Percentiles rank a stretch among this genome's conserved stretches.
Conservation (phyloP, 495 filamentous ascomycete species). For the Hypomontagnella monticulosa region DNA sequence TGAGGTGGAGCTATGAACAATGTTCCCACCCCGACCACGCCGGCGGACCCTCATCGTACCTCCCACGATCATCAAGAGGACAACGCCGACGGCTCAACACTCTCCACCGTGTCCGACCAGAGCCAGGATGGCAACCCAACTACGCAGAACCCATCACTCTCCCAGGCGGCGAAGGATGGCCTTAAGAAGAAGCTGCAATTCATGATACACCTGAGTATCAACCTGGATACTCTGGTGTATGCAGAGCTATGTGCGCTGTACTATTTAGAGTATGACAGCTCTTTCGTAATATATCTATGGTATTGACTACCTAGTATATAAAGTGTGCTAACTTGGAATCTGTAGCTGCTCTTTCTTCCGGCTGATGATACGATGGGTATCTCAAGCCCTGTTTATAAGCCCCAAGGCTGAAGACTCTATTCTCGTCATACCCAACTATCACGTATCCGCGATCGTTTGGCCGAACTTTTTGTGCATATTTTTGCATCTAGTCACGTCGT, state of each 20-base stretch:
- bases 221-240: constrained; percentile 83
- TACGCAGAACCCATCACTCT: constrained; percentile 36
- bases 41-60: constrained; percentile 56
- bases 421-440: constrained; percentile 71
- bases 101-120: constrained; percentile 37
- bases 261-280: constrained; percentile 81
- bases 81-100: constrained; percentile 44
- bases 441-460: constrained; percentile 73
- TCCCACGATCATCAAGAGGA: constrained; percentile 43
- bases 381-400: constrained; percentile 80
- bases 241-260: constrained; percentile 83
- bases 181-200: constrained; percentile 69
- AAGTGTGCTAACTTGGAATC: constrained; percentile 16
- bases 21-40: constrained; percentile 68
- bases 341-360: constrained; percentile 80
- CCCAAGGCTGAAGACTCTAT: constrained; percentile 69
- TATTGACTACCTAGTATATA: constrained; percentile 2
- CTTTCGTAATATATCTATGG: background rate
- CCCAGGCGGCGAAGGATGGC: constrained; percentile 51
- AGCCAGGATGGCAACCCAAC: constrained; percentile 24
- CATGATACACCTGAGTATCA: constrained; percentile 74
- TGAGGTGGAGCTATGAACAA: constrained; percentile 70
- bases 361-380: constrained; percentile 72
- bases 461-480: constrained; percentile 79
- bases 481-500: constrained; percentile 69